A percentile compares a stretch with the other conserved stretches of the same genome.
Evolutionary conservation across 805 yeast species (phyloP).

Genomic region (Schizosaccharomyces lindneri): DNA sequence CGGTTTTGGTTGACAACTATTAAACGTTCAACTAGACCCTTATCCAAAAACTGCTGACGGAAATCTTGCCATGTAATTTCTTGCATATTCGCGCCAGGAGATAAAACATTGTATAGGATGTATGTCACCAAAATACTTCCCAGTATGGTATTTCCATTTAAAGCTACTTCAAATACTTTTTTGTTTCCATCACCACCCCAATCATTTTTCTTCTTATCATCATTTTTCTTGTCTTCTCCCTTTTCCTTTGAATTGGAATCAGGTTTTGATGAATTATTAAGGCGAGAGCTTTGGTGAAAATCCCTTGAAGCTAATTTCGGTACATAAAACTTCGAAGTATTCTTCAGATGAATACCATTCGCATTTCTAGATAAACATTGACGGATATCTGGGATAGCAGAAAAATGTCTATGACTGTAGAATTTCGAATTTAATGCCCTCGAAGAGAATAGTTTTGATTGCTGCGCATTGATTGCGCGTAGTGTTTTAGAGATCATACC

Average conservation of each 20-base stretch:
- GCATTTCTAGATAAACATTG: no score
- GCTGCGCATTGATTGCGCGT: no score
- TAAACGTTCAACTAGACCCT: conserved; percentile 49
- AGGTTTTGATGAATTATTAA: neutral
- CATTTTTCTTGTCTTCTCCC: neutral
- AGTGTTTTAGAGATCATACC: neutral
- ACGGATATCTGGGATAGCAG: no score
- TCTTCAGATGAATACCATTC: no score
- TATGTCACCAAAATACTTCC: neutral
- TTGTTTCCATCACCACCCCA: neutral
- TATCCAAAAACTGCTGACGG: conserved; percentile 44
- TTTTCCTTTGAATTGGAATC: neutral
- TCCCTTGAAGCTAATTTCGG: neutral
- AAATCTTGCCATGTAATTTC: conserved; percentile 73
- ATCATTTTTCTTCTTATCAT: neutral
- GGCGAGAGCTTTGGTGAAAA: neutral
- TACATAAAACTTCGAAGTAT: neutral
- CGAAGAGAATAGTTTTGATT: no score
- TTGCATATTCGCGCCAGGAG: neutral
- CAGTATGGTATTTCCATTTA: neutral
- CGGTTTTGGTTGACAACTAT: conserved; percentile 51
- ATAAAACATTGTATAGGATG: neutral
- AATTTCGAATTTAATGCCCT: no score
- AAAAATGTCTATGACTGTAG: no score
- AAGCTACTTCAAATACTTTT: neutral